Evolutionary conservation across 345 rosid genomes (phyloP).

Genomic region (Corchorus capsularis): DNA sequence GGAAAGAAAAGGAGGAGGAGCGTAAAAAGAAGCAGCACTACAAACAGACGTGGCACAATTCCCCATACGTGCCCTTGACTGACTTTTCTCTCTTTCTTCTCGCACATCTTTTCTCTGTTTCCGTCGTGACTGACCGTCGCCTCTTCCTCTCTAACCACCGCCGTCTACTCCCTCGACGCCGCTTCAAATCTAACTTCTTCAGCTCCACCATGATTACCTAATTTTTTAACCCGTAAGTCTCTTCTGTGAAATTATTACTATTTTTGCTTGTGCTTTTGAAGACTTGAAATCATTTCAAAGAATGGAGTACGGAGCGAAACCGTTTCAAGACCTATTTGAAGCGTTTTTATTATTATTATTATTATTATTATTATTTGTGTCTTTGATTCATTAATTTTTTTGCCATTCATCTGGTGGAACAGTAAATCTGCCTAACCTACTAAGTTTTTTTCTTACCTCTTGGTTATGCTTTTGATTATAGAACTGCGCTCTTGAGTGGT

Average conservation of each 20-base stretch:
- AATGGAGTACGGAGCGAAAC: not conserved
- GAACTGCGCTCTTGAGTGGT: not conserved
- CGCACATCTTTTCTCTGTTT: not conserved
- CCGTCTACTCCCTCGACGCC: not conserved
- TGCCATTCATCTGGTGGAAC: not conserved
- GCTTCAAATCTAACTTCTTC: constrained; percentile 17
- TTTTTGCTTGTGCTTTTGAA: not conserved
- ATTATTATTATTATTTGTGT: not conserved
- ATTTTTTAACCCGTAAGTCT: constrained; percentile 5
- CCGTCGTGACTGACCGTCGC: constrained; percentile 23
- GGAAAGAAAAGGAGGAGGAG: not conserved
- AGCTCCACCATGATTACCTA: not conserved
- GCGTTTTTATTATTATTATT: not conserved
- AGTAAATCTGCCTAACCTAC: not conserved
- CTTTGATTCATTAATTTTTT: not conserved
- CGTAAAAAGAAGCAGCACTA: constrained; percentile 18
- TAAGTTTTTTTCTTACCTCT: not conserved
- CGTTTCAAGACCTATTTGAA: not conserved
- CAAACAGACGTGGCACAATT: constrained; percentile 56
- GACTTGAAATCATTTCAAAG: not conserved
- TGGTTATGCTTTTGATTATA: not conserved
- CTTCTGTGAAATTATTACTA: not conserved
- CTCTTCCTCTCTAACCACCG: not conserved
- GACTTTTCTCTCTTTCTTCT: not conserved
- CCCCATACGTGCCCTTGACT: constrained; percentile 41